A percentile compares a stretch with the other conserved stretches of the same genome.
These are phyloP conservation scores for Tuctoria greenei DNA, from an alignment of 176 grass and related monocot species.

Conservation along the genomic window DNA sequence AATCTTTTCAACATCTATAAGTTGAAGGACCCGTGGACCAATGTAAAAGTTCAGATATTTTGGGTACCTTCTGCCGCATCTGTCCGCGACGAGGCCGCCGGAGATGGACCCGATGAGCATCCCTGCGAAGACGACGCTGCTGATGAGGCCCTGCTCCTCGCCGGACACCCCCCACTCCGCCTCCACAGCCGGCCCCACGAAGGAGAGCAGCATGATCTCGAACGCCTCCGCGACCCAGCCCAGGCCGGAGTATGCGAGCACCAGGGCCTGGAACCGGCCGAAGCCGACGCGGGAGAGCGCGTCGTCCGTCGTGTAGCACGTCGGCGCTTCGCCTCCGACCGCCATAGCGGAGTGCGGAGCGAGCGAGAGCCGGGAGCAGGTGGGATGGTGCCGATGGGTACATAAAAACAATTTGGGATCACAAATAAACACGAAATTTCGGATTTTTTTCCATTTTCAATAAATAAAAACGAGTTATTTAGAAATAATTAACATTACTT, in stretches of 20 bases:
- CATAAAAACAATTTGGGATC: too few relatives aligned
- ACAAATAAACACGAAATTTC: too few relatives aligned
- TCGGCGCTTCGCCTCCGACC: not conserved
- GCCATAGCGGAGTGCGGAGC: not conserved
- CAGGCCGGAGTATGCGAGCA: conserved; percentile 41
- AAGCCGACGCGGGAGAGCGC: conserved; percentile 52
- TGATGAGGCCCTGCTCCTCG: conserved; percentile 46
- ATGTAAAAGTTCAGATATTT: not conserved
- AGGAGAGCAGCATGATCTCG: conserved; percentile 63
- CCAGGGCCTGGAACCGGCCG: conserved; percentile 55
- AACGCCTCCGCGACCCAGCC: conserved; percentile 57
- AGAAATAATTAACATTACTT: too few relatives aligned
- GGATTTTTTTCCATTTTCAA: too few relatives aligned
- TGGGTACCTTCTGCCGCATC: conserved; percentile 49
- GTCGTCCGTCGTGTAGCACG: conserved; percentile 52
- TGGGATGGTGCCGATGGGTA: too few relatives aligned
- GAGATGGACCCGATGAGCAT: conserved; percentile 50
- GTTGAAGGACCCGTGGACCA: not conserved
- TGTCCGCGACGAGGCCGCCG: conserved; percentile 51
- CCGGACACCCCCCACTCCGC: conserved; percentile 61
- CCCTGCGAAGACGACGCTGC: conserved; percentile 56
- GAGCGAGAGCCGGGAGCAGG: not conserved
- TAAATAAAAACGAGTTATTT: too few relatives aligned
- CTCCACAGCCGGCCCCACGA: conserved; percentile 49
- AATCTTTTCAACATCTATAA: not conserved